Percentiles rank a stretch among this genome's conserved stretches.
phyloP scores from a whole-genome alignment of 139 green algal genomes.

The Dunaliella primolecta region DNA sequence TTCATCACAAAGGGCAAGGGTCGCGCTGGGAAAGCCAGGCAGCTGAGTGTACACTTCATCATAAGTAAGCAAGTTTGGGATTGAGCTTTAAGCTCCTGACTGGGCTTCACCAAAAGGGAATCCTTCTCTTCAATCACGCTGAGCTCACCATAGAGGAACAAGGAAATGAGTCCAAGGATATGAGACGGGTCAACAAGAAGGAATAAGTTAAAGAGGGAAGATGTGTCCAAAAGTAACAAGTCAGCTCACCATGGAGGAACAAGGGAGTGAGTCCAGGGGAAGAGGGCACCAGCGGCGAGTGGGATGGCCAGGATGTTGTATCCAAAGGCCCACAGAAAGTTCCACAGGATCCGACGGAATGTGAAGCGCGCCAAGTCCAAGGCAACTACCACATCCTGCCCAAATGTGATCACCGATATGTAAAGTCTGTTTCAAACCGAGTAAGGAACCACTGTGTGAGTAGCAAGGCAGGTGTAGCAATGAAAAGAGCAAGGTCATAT shows the following conservation, averaged over 20 bases:
- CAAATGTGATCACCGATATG: not conserved
- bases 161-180: not conserved
- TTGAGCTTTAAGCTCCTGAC: not conserved
- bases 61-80: not conserved
- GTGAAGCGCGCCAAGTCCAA: constrained; percentile 80
- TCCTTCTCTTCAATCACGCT: no score
- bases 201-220: no score
- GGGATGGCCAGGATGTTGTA: constrained; percentile 90
- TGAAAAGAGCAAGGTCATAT: not conserved
- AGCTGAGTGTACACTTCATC: no score
- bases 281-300: constrained; percentile 72
- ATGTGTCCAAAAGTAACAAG: not conserved
- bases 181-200: no score
- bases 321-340: constrained; percentile 87
- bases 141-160: not conserved
- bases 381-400: constrained; percentile 83
- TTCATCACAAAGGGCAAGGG: no score
- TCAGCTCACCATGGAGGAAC: constrained; percentile 77
- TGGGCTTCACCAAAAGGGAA: no score
- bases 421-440: no score
- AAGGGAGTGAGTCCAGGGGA: constrained; percentile 59
- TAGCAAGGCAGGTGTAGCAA: not conserved
- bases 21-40: no score
- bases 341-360: constrained; percentile 76
- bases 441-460: no score